A percentile compares a stretch with the other conserved stretches of the same genome.
These are phyloP conservation scores for Pharnaceum exiguum DNA, from an alignment of 148 eudicot species.

Conservation along the genomic window DNA sequence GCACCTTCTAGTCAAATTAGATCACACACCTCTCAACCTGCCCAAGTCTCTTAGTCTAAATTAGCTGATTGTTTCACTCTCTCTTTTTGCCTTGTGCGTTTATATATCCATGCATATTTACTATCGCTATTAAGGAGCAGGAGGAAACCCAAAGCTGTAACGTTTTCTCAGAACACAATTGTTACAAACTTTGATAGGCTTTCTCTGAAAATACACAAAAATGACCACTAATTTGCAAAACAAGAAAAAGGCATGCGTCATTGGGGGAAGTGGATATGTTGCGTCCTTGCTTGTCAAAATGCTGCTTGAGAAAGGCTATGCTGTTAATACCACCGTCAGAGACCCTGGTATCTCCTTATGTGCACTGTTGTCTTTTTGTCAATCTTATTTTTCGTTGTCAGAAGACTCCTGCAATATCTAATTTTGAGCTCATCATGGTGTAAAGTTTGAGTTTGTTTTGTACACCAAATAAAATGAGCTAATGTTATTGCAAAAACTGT, in stretches of 20 bases:
- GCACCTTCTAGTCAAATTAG: too few species aligned
- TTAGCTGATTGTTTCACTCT: too few species aligned
- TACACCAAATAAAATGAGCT: too few species aligned
- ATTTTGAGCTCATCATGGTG: neutral
- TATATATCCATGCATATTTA: too few species aligned
- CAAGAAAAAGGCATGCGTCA: conserved; percentile 39
- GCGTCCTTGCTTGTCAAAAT: conserved; percentile 46
- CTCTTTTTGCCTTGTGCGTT: too few species aligned
- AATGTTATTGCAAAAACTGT: too few species aligned
- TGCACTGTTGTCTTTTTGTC: neutral
- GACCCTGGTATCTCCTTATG: conserved; percentile 42
- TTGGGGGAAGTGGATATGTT: conserved; percentile 60
- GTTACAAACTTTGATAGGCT: neutral
- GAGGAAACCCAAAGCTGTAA: too few species aligned
- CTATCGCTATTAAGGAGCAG: too few species aligned
- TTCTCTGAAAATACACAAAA: neutral
- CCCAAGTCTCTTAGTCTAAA: too few species aligned
- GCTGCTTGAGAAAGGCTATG: conserved; percentile 40
- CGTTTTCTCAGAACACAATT: neutral
- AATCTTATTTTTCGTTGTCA: too few species aligned
- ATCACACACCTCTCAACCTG: too few species aligned
- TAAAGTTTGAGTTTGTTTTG: neutral
- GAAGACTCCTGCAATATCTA: neutral
- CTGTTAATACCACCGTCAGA: conserved; percentile 59
- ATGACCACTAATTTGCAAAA: conserved; percentile 16